phyloP scores from a whole-genome alignment of 805 yeast species.

The Cyberlindnera veronae region DNA sequence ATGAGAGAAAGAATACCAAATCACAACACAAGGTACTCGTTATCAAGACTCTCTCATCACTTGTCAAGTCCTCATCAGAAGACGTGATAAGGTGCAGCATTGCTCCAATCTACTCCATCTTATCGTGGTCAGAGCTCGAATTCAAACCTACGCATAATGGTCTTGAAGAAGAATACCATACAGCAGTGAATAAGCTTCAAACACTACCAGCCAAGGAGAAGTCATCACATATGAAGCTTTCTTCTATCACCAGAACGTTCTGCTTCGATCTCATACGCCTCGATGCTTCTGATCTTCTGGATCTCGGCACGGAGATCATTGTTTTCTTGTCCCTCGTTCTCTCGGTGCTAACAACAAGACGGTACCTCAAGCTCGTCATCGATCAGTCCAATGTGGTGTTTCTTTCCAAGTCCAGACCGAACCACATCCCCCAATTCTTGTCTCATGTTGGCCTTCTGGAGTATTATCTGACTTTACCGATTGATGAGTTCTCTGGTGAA shows the following conservation, averaged over 20 bases:
- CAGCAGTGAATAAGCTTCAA: not conserved
- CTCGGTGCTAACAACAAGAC: constrained; percentile 41
- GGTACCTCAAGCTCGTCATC: constrained; percentile 32
- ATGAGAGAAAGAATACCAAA: constrained; percentile 9
- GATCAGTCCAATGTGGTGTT: constrained; percentile 21
- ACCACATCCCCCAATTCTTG: not conserved
- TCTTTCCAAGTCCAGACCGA: not conserved
- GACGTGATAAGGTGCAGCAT: constrained; percentile 3
- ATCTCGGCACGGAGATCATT: not conserved
- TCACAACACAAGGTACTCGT: constrained; percentile 2
- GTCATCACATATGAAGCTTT: constrained; percentile 1
- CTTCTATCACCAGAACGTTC: not conserved
- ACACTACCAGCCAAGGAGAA: constrained; percentile 8
- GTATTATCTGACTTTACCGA: constrained; percentile 35
- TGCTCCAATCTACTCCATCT: constrained; percentile 20
- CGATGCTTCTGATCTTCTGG: not conserved
- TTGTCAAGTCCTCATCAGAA: constrained; percentile 2
- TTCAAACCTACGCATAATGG: constrained; percentile 1
- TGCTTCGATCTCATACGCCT: not conserved
- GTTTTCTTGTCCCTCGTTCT: constrained; percentile 19
- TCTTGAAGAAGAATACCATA: constrained; percentile 2
- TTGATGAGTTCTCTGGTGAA: constrained; percentile 40
- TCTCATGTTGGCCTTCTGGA: constrained; percentile 14
- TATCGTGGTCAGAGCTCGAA: constrained; percentile 15
- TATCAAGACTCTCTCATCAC: constrained; percentile 2